Percentiles rank a stretch among this genome's conserved stretches.
phyloP scores from a whole-genome alignment of 148 eudicot genomes.

The Chenopodium quinoa region DNA sequence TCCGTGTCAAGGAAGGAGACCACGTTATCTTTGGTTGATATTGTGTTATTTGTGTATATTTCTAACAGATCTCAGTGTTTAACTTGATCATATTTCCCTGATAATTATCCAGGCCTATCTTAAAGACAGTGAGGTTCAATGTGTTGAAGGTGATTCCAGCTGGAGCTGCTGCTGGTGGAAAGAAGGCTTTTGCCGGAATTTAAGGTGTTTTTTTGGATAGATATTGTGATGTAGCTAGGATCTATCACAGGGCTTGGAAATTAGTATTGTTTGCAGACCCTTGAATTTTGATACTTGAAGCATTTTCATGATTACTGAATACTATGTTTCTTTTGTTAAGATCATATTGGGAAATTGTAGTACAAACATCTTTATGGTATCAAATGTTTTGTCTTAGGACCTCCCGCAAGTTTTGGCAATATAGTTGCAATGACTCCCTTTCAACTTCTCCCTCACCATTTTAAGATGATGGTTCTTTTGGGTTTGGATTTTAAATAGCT shows the following conservation, averaged over 20 bases:
- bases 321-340: neutral
- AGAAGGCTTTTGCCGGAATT: too few species aligned
- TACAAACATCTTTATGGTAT: neutral
- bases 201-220: too few species aligned
- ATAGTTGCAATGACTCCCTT: neutral
- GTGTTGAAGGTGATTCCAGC: conserved; percentile 67
- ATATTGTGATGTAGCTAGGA: too few species aligned
- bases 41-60: neutral
- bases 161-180: conserved; percentile 51
- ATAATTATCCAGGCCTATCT: conserved; percentile 40
- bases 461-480: neutral
- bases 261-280: neutral
- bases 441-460: neutral
- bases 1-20: conserved; percentile 67
- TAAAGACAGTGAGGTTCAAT: conserved; percentile 60
- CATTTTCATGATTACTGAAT: neutral
- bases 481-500: too few species aligned
- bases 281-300: conserved; percentile 9
- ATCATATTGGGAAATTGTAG: neutral
- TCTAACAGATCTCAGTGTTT: neutral
- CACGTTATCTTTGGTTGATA: conserved; percentile 28
- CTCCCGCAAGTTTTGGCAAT: neutral
- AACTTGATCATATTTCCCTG: too few species aligned
- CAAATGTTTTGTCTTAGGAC: neutral
- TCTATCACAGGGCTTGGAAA: too few species aligned